phyloP scores from a whole-genome alignment of 495 filamentous ascomycete species.

The Neurospora sp. region DNA sequence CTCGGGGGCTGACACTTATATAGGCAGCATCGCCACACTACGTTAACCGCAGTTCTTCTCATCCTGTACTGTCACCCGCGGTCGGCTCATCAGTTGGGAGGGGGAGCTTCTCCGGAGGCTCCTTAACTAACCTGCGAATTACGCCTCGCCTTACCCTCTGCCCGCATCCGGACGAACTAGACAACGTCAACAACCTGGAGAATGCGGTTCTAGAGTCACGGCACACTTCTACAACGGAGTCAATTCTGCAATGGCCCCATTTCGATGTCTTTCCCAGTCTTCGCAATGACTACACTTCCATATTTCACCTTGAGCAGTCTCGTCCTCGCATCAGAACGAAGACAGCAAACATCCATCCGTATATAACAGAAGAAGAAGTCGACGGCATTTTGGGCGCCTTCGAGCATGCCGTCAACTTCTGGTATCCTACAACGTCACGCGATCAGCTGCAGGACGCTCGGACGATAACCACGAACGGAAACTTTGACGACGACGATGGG shows the following conservation, averaged over 20 bases:
- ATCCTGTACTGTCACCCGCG: conserved; percentile 2
- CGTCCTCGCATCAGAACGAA: conserved; percentile 11
- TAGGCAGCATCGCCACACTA: conserved; percentile 1
- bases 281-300: conserved; percentile 18
- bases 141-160: background rate
- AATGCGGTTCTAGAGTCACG: conserved; percentile 24
- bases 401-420: conserved; percentile 24
- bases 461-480: conserved; percentile 7
- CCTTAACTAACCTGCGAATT: conserved; percentile 7
- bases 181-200: conserved; percentile 11
- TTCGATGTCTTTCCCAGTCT: conserved; percentile 23
- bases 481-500: conserved; percentile 8
- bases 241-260: conserved; percentile 21
- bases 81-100: background rate
- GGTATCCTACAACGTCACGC: conserved; percentile 24
- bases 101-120: conserved; percentile 11
- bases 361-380: conserved; percentile 28
- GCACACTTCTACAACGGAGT: conserved; percentile 26
- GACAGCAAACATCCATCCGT: conserved; percentile 14
- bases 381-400: conserved; percentile 27
- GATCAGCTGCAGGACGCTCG: conserved; percentile 12
- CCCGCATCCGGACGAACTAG: background rate
- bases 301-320: conserved; percentile 24
- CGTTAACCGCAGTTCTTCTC: background rate
- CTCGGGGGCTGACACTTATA: background rate